Conservation (phyloP, 2,329 filamentous ascomycete species). For the Polytolypa hystricis region DNA sequence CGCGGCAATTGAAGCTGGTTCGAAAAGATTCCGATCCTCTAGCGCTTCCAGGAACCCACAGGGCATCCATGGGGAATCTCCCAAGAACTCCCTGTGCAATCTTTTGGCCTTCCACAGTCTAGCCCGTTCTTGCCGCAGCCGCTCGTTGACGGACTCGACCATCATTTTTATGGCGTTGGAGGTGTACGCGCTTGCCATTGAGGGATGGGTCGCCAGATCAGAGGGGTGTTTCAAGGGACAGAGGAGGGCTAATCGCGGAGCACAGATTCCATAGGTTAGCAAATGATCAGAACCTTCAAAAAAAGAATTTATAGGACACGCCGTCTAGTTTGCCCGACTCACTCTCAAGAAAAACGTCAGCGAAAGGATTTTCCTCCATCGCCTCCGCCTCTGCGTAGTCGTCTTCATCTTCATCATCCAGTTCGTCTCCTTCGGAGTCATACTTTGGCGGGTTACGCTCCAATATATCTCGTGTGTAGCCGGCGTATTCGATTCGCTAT, state of each 20-base stretch:
- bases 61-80: slow-evolving; percentile 50
- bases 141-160: slow-evolving; percentile 44
- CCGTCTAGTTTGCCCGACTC: too few species aligned
- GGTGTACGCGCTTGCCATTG: slow-evolving; percentile 47
- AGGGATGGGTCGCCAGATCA: slow-evolving; percentile 49
- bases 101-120: slow-evolving; percentile 48
- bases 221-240: slow-evolving; percentile 52
- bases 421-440: slow-evolving; percentile 53
- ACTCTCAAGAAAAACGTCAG: slow-evolving; percentile 47
- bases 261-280: too few species aligned
- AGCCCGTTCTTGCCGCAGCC: slow-evolving; percentile 46
- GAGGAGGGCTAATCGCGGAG: slow-evolving; percentile 42
- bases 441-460: slow-evolving; percentile 48
- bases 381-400: slow-evolving; percentile 47
- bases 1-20: slow-evolving; percentile 16
- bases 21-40: slow-evolving; percentile 39
- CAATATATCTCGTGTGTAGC: slow-evolving; percentile 50
- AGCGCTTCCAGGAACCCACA: slow-evolving; percentile 41
- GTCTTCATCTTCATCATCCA: slow-evolving; percentile 48
- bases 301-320: neutral
- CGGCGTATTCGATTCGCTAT: slow-evolving; percentile 51
- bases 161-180: slow-evolving; percentile 49
- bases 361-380: slow-evolving; percentile 51
- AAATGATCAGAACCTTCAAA: neutral
- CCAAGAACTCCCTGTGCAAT: slow-evolving; percentile 47